These are phyloP conservation scores for Scedosporium minutisporum DNA, from an alignment of 2,329 filamentous ascomycete species.

Conservation along the genomic window DNA sequence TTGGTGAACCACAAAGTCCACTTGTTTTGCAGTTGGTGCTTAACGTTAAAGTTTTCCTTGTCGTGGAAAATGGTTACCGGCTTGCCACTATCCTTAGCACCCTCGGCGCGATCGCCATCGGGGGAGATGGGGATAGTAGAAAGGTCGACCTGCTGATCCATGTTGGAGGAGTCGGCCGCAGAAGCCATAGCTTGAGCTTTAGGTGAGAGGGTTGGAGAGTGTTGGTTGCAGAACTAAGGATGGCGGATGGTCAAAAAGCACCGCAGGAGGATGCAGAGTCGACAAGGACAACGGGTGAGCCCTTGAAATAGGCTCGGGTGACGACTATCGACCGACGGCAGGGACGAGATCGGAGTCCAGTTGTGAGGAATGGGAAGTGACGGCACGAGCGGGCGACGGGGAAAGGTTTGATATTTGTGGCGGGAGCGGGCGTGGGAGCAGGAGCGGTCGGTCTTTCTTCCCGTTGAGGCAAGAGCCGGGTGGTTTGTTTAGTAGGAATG, in stretches of 20 bases:
- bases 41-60: slow-evolving; percentile 98
- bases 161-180: slow-evolving; percentile 18
- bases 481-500: background rate
- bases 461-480: background rate
- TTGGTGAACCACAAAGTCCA: slow-evolving; percentile 99
- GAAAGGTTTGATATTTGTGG: background rate
- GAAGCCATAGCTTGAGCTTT: slow-evolving; percentile 21
- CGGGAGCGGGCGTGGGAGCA: background rate
- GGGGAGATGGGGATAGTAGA: slow-evolving; percentile 60
- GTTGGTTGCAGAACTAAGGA: background rate
- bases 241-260: background rate
- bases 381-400: background rate
- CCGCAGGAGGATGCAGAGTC: background rate
- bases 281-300: background rate
- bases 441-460: background rate
- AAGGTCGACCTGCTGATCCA: slow-evolving; percentile 53
- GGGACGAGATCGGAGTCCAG: background rate
- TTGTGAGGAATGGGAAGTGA: background rate
- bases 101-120: slow-evolving; percentile 42
- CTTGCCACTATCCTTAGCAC: slow-evolving; percentile 42
- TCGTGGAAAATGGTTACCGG: slow-evolving; percentile 94
- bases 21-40: slow-evolving; percentile 92
- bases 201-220: background rate
- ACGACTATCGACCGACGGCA: background rate
- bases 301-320: background rate